Base-by-base conservation (phyloP, 805 yeast species). In the Ogataea trehalophila region DNA sequence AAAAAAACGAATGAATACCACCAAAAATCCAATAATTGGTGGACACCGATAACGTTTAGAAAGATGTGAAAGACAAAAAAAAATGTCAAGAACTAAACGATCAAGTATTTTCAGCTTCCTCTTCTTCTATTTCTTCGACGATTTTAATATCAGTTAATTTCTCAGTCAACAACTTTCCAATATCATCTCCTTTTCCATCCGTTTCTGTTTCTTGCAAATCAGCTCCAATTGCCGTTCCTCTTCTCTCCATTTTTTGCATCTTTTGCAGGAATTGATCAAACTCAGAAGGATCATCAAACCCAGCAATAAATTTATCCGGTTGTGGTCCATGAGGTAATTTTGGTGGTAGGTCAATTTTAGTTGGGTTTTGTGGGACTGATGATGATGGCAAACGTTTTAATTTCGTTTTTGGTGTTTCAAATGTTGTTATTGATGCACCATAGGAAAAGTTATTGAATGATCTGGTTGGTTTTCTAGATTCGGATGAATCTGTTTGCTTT, bases 221-320 rank as follows among this genome's bases (percentile, higher is more conserved):
- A 29, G 15, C 45, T 7, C 29, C 41, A 39, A 43, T 26, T 38
- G 11, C 33, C 11, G 39, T 43, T 44, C 48, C 41, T 48, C 50
- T 37, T 50, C 49, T 41, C 48, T 50, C 42, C 44, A 36, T 31
- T 17, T 37, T 15, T 33, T 50, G 40, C 44, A 36, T 33, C 35
- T 45, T 26, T 33, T 39, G 26, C 37, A 59, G 40, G 42, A 48
- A 56, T 13, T 45, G 36, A 9, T 55, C 55, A 39, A 58, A 54
- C 31, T 47, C 53, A 1, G 37, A 40, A 23, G 57, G 63, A 45
- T 54, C 54, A 26, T 57, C 52, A 37, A 57, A 57, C 4, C 61
- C 62, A 26, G 33, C 37, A 9, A 48, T 31, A n/a, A 58, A 36
- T 11, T 37, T 43, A 5, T 41, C 34, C 9, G 39, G 18, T 23